These are phyloP conservation scores for Nothopassalora personata DNA, from an alignment of 2,329 filamentous ascomycete species.

Conservation along the genomic window DNA sequence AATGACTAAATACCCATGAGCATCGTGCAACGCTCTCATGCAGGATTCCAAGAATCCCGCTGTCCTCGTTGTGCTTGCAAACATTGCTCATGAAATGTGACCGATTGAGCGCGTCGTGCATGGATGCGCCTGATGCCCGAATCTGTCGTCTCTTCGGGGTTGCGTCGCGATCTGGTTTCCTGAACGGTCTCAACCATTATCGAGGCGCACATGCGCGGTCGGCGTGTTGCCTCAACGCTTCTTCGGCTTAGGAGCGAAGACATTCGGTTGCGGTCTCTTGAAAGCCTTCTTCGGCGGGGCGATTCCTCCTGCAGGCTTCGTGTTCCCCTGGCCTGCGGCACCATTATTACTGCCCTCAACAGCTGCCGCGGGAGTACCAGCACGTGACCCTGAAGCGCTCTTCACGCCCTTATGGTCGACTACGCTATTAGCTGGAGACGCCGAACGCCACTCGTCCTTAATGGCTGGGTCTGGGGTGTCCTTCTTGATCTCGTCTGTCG, in stretches of 20 bases:
- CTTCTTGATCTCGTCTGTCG: background rate
- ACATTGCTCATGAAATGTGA: background rate
- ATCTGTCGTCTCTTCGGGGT: background rate
- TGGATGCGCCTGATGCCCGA: background rate
- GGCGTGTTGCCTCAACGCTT: background rate
- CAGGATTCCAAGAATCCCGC: background rate
- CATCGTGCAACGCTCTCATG: background rate
- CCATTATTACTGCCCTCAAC: background rate
- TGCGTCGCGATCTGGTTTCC: background rate
- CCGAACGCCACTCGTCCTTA: background rate
- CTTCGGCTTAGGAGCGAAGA: background rate
- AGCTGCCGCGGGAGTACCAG: constrained; percentile 17
- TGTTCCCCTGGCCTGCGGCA: background rate
- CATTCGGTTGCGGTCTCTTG: constrained; percentile 1
- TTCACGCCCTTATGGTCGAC: background rate
- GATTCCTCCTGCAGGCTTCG: background rate
- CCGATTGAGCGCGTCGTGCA: background rate
- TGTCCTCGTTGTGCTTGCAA: background rate
- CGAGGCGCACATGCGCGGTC: background rate
- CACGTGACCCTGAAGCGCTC: constrained; percentile 13
- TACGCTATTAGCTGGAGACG: constrained; percentile 1
- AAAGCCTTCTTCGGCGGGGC: constrained; percentile 9
- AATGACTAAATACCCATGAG: background rate
- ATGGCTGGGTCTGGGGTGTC: background rate
- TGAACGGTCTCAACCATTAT: background rate